Base-by-base conservation (phyloP, 1,139 yeast genomes). In the Yamadazyma diospyri region DNA sequence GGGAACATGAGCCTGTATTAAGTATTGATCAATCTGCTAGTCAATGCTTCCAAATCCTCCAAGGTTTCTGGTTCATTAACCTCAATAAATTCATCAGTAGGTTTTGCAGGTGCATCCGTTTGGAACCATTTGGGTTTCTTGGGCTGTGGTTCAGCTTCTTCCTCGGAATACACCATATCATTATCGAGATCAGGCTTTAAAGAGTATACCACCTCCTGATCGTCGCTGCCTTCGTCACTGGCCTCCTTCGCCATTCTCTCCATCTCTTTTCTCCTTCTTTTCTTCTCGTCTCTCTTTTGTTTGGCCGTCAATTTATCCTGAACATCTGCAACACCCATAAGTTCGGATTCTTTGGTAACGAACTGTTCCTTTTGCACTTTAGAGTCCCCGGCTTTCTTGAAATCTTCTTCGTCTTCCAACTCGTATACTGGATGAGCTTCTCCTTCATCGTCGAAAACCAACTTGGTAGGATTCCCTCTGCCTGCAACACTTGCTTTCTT, bases 371-470 rank as follows among this genome's bases (percentile, higher is more conserved):
- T 85, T 58, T 86, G 95, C 4, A 55, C 59, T 32, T 63, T 64
- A 1, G 92, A 89, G 49, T 78, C 84, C 33, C 97, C 97, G 18
- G 72, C 76, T 43, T 74, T 76, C 42, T 60, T 72, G 72, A 94
- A 92, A 40, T 84, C 95, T 29, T 81, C 94, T 57, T 88, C 97
- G 45, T 82, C 87, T 53, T 87, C 92, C 40, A 92, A 69, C 59
- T 92, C 97, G 52, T 92, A 92, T 10, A 89, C 68, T 10, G 94
- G 85, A 59, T 89, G 97, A 0, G 97, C 81, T 6, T 70, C 69
- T 25, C 99, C 99, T 3, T 92, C 97, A 43, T 92, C 98, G 53
- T 92, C 99, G 55, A 92, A 92, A 36, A 76, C 72, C 47, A 92
- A 60, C 56, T 87, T 92, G 20, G 86, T 76, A 12, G 96, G 81